These are phyloP conservation scores for Podospora australis DNA, from an alignment of 495 filamentous ascomycete species.

Conservation along the genomic window DNA sequence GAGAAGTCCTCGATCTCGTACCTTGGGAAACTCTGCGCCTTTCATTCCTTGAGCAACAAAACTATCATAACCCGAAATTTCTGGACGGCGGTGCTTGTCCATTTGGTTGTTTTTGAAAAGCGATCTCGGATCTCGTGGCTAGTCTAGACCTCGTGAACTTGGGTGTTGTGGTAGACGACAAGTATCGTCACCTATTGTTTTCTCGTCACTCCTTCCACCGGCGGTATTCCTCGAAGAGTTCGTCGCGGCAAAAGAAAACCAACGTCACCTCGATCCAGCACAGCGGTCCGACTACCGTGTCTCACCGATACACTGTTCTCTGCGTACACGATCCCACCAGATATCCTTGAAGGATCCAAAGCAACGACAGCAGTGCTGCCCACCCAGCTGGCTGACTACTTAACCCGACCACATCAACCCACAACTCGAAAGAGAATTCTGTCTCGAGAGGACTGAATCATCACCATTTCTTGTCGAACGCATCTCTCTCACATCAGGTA, in stretches of 20 bases:
- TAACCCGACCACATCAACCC: slow-evolving; percentile 8
- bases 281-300: slow-evolving; percentile 26
- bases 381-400: slow-evolving; percentile 32
- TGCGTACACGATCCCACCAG: slow-evolving; percentile 18
- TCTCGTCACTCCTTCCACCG: slow-evolving; percentile 32
- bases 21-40: slow-evolving; percentile 19
- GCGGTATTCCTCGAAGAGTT: slow-evolving; percentile 24
- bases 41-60: slow-evolving; percentile 23
- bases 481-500: slow-evolving; percentile 5
- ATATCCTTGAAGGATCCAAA: slow-evolving; percentile 32
- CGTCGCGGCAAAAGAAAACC: slow-evolving; percentile 15
- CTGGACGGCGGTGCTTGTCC: slow-evolving; percentile 17
- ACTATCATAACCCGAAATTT: background rate
- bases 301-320: slow-evolving; percentile 16
- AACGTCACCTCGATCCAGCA: slow-evolving; percentile 25
- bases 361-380: slow-evolving; percentile 29
- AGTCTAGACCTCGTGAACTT: slow-evolving; percentile 15
- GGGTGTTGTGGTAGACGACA: slow-evolving; percentile 9
- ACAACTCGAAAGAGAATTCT: background rate
- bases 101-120: slow-evolving; percentile 6
- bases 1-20: slow-evolving; percentile 2
- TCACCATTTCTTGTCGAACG: background rate
- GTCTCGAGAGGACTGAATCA: background rate
- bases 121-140: slow-evolving; percentile 5
- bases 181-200: slow-evolving; percentile 14